Evolutionary conservation across 2,329 filamentous ascomycete genomes (phyloP).

Genomic region (Camillea tinctor): DNA sequence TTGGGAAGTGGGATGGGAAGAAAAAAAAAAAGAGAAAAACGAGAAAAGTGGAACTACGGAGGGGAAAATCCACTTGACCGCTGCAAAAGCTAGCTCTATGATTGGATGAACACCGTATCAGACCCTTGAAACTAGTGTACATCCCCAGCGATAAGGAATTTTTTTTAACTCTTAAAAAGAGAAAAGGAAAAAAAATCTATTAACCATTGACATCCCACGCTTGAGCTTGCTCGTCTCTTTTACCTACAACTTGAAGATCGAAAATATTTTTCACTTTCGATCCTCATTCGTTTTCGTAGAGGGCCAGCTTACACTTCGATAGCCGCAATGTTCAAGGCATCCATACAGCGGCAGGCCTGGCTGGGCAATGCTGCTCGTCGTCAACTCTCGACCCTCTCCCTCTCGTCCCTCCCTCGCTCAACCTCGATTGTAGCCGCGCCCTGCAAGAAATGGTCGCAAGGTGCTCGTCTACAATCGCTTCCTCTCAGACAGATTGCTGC

Average conservation of each 20-base stretch:
- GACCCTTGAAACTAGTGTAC: not conserved
- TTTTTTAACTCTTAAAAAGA: not conserved
- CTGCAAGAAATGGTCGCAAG: constrained; percentile 13
- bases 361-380: constrained; percentile 26
- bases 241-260: constrained; percentile 4
- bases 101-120: not conserved
- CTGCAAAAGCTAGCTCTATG: not conserved
- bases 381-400: constrained; percentile 23
- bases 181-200: not conserved
- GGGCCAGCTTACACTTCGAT: constrained; percentile 1
- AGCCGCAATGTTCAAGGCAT: constrained; percentile 27
- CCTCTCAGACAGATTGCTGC: constrained; percentile 16
- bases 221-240: constrained; percentile 7
- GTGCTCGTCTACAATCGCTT: constrained; percentile 7
- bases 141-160: not conserved
- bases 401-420: constrained; percentile 10
- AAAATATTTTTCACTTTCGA: constrained; percentile 7
- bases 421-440: constrained; percentile 10
- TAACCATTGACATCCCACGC: constrained; percentile 12
- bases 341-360: constrained; percentile 32
- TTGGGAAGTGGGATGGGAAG: not conserved
- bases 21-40: no score
- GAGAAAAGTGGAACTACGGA: not conserved
- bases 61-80: not conserved
- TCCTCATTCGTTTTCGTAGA: constrained; percentile 7